phyloP scores from a whole-genome alignment of 371 early-diverging fungal genomes.

The Smittium culicis region DNA sequence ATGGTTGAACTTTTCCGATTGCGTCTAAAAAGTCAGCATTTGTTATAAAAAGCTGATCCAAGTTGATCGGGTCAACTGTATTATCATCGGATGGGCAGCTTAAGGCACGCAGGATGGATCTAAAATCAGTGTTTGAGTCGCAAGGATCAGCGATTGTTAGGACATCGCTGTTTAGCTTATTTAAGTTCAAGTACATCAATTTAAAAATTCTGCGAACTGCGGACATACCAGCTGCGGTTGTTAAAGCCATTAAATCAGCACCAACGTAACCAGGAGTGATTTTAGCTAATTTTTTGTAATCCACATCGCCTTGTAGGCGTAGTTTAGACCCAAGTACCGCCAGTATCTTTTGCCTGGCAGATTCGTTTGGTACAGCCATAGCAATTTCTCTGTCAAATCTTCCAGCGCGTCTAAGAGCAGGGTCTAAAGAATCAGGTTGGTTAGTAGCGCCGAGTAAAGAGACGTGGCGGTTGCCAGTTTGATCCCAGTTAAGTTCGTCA shows the following conservation, averaged over 20 bases:
- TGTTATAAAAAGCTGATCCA: slow-evolving; percentile 71
- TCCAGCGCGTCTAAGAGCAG: slow-evolving; percentile 94
- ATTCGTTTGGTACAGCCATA: slow-evolving; percentile 95
- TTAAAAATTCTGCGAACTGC: slow-evolving; percentile 88
- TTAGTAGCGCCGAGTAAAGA: slow-evolving; percentile 99
- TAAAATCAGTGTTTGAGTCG: slow-evolving; percentile 36
- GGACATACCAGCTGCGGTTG: slow-evolving; percentile 92
- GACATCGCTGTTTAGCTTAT: background rate
- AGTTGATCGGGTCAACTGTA: slow-evolving; percentile 63
- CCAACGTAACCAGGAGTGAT: slow-evolving; percentile 98
- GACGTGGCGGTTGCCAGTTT: slow-evolving; percentile 75
- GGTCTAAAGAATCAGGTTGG: slow-evolving; percentile 93
- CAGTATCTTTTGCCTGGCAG: slow-evolving; percentile 83
- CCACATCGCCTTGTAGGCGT: slow-evolving; percentile 71
- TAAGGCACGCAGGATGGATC: slow-evolving; percentile 41
- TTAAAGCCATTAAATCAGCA: slow-evolving; percentile 93
- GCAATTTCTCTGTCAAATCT: slow-evolving; percentile 97
- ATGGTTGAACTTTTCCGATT: slow-evolving; percentile 86
- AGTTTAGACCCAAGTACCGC: slow-evolving; percentile 78
- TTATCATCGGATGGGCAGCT: slow-evolving; percentile 50
- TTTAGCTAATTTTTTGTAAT: slow-evolving; percentile 77
- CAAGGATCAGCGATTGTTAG: slow-evolving; percentile 37
- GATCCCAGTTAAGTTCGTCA: slow-evolving; percentile 83
- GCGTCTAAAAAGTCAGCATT: slow-evolving; percentile 84
- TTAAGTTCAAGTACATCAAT: background rate